Evolutionary conservation across 2,329 filamentous ascomycete genomes (phyloP).

Genomic region (Talaromyces sp.): DNA sequence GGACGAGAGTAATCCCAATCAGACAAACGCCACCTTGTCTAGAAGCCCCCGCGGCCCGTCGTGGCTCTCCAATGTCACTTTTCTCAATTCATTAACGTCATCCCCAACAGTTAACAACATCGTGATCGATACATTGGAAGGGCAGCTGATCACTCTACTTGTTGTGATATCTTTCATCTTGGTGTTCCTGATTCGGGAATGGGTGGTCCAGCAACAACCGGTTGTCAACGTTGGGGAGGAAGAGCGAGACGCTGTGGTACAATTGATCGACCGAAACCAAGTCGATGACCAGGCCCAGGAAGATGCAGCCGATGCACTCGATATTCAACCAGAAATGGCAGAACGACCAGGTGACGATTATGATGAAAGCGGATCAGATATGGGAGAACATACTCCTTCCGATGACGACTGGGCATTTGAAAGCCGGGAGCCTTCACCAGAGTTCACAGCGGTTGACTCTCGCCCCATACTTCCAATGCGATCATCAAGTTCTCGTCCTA

Average conservation of each 20-base stretch:
- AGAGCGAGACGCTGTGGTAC: conserved; percentile 48
- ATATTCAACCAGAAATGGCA: background rate
- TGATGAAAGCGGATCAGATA: conserved; percentile 9
- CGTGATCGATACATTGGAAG: conserved; percentile 80
- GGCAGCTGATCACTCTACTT: conserved; percentile 85
- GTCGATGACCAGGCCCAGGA: conserved; percentile 21
- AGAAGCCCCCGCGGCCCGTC: conserved; percentile 39
- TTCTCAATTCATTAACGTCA: conserved; percentile 56
- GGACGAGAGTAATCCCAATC: conserved; percentile 21
- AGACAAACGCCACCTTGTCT: conserved; percentile 23
- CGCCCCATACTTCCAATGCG: conserved; percentile 7
- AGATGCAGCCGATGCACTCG: conserved; percentile 13
- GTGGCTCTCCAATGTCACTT: conserved; percentile 56
- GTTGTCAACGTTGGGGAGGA: conserved; percentile 73
- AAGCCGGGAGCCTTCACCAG: conserved; percentile 1
- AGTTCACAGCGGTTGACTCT: conserved; percentile 1
- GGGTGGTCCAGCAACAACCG: conserved; percentile 96
- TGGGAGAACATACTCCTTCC: conserved; percentile 7
- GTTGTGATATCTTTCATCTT: conserved; percentile 93
- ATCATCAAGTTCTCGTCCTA: conserved; percentile 30
- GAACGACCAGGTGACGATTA: conserved; percentile 8
- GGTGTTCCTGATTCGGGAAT: conserved; percentile 94
- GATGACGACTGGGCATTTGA: conserved; percentile 7
- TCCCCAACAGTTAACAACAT: conserved; percentile 70
- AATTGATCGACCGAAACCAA: conserved; percentile 35